phyloP scores from a whole-genome alignment of 306 rosid species.

The Begonia peltatifolia region DNA sequence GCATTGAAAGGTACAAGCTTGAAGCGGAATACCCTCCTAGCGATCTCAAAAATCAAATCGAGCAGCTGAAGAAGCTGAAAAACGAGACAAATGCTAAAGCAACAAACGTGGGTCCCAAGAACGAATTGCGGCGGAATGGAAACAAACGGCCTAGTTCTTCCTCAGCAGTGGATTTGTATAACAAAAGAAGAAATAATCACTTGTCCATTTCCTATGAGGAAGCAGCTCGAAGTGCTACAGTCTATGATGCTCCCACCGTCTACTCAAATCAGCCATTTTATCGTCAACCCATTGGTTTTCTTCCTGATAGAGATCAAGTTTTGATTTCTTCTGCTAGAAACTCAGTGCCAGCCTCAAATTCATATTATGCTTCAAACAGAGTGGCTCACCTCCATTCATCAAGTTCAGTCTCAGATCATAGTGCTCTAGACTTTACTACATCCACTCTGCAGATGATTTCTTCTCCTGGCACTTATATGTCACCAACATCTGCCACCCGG shows the following conservation, averaged over 20 bases:
- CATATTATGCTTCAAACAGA: slow-evolving; percentile 8
- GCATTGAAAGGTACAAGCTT: slow-evolving; percentile 22
- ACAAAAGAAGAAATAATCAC: slow-evolving; percentile 7
- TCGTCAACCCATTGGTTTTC: slow-evolving; percentile 6
- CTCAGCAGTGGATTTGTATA: slow-evolving; percentile 4
- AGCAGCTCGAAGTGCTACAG: not conserved
- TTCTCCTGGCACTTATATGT: slow-evolving; percentile 8
- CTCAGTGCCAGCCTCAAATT: slow-evolving; percentile 4
- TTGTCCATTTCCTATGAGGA: slow-evolving; percentile 2
- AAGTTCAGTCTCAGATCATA: slow-evolving; percentile 14
- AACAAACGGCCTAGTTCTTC: slow-evolving; percentile 13
- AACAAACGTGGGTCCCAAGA: slow-evolving; percentile 2
- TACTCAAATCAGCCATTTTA: slow-evolving; percentile 7
- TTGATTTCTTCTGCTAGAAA: slow-evolving; percentile 1
- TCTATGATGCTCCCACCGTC: slow-evolving; percentile 3
- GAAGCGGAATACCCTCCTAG: slow-evolving; percentile 15
- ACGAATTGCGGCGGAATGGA: slow-evolving; percentile 7
- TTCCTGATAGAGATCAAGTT: slow-evolving; percentile 12
- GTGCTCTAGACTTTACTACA: slow-evolving; percentile 10
- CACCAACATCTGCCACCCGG: slow-evolving; percentile 4
- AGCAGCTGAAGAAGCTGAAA: slow-evolving; percentile 11
- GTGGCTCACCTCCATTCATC: slow-evolving; percentile 11
- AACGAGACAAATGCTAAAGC: slow-evolving; percentile 9
- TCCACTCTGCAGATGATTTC: slow-evolving; percentile 3
- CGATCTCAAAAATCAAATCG: slow-evolving; percentile 13